phyloP scores from a whole-genome alignment of 805 yeast genomes.

The Starmerella asiatica region DNA sequence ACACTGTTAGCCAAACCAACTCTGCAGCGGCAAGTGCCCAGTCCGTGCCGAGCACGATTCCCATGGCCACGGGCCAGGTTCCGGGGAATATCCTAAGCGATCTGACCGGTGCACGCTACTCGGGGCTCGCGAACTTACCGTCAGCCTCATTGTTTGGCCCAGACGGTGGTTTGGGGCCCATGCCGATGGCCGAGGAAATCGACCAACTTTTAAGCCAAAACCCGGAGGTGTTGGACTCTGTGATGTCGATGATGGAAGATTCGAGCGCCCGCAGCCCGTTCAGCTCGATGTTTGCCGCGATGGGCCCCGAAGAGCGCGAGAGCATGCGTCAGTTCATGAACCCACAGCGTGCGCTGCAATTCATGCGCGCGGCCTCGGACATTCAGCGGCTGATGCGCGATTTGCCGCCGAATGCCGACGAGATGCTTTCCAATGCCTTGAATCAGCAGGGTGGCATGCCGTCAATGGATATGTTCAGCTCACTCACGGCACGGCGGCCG shows the following conservation, averaged over 20 bases:
- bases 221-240: conserved; percentile 71
- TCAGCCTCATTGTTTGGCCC: conserved; percentile 82
- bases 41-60: conserved; percentile 31
- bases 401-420: too few relatives aligned
- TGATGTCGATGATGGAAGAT: conserved; percentile 11
- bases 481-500: conserved; percentile 4
- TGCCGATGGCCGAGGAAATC: conserved; percentile 67
- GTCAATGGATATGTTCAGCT: background rate
- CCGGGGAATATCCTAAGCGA: conserved; percentile 84
- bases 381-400: conserved; percentile 36
- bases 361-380: conserved; percentile 46
- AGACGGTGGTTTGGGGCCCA: conserved; percentile 76
- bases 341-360: conserved; percentile 65
- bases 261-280: conserved; percentile 49
- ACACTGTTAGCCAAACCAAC: conserved; percentile 21
- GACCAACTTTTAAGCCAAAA: conserved; percentile 55
- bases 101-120: conserved; percentile 88
- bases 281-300: conserved; percentile 82
- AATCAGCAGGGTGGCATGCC: conserved; percentile 13
- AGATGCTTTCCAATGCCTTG: too few relatives aligned
- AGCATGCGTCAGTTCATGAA: conserved; percentile 72
- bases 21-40: conserved; percentile 19
- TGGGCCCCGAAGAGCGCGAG: conserved; percentile 63
- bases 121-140: conserved; percentile 83
- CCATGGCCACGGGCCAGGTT: conserved; percentile 83